Percentiles rank a stretch among this genome's conserved stretches.
Conservation (phyloP, 176 grass and related monocot species). For the bread wheat (Triticum aestivum) region DNA sequence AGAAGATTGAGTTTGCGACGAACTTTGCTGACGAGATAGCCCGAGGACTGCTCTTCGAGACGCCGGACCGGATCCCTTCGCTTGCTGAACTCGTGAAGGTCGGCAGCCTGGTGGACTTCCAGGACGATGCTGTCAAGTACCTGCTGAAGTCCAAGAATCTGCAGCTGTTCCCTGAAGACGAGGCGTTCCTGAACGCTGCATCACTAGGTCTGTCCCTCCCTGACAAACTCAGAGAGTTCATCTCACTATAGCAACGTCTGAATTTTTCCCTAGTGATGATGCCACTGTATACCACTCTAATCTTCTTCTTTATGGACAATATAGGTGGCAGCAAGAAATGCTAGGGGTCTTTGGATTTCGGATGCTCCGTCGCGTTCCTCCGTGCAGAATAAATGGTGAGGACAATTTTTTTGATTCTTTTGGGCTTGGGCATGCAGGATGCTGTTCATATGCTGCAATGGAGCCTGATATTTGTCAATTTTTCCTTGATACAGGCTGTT, state of each 20-base stretch:
- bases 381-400: neutral
- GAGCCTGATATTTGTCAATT: neutral
- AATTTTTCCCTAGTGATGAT: neutral
- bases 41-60: constrained; percentile 58
- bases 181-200: constrained; percentile 40
- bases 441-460: neutral
- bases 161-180: constrained; percentile 61
- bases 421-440: neutral
- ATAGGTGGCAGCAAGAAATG: neutral
- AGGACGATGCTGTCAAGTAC: constrained; percentile 45
- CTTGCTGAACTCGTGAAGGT: constrained; percentile 52
- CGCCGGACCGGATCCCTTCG: constrained; percentile 28
- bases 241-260: neutral
- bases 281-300: neutral
- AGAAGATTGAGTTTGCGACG: constrained; percentile 50
- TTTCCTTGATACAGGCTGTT: neutral
- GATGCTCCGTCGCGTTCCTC: no score
- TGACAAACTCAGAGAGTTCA: neutral
- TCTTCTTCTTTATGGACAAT: neutral
- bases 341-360: neutral
- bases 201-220: neutral
- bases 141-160: constrained; percentile 14
- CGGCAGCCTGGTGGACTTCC: constrained; percentile 55
- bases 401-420: neutral
- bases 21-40: constrained; percentile 56